Base-by-base conservation (phyloP, 1,284 basidiomycete species). In the Garcileccinum viscosum region DNA sequence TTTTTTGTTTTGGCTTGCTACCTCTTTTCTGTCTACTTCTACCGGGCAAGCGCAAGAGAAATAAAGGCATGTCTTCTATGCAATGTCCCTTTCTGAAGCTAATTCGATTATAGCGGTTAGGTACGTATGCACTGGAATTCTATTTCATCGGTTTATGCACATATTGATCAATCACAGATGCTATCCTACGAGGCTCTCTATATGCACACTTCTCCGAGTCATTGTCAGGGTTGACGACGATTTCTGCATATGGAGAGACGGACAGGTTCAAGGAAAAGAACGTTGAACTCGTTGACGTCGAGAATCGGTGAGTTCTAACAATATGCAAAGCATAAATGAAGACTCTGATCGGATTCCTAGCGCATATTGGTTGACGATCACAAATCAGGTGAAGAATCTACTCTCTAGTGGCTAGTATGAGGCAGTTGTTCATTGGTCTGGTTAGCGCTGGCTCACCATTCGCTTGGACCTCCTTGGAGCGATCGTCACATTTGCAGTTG, bases 141-240 rank as follows among this genome's bases (percentile, higher is more conserved):
- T 27, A 56, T 33, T 7, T 42, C 9, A 42, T 42, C 40, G 2
- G 22, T 53, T 53, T 19, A 19, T 53, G 15, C 17, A 53, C 8
- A 24, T 53, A 38, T 60, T 17, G 37, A 59, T 19, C 8, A 62
- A 60, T 62, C 38, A 37, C 71, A 86, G 90, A 92, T 80, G 87
- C 89, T 19, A 84, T 91, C n/a, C 74, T 92, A 53, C 84, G 89
- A 32, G 87, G 87, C 1, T 86, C 89, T 4, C 82, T 95, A 22
- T 96, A 96, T 77, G 90, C 93, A 8, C 94, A 96, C 80, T 95
- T 96, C 78, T 92, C 92, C 63, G 97, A 98, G 81, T 92, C 92
- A n/a, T 84, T 97, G 11, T 90, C 91, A 15, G 95, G 95, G 27
- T 82, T 97, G 58, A 87, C 93, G 2, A 97, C 95, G 3, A 95